A percentile compares a stretch with the other conserved stretches of the same genome.
Conservation (phyloP, 2,329 filamentous ascomycete species). For the Alternaria incomplexa region DNA sequence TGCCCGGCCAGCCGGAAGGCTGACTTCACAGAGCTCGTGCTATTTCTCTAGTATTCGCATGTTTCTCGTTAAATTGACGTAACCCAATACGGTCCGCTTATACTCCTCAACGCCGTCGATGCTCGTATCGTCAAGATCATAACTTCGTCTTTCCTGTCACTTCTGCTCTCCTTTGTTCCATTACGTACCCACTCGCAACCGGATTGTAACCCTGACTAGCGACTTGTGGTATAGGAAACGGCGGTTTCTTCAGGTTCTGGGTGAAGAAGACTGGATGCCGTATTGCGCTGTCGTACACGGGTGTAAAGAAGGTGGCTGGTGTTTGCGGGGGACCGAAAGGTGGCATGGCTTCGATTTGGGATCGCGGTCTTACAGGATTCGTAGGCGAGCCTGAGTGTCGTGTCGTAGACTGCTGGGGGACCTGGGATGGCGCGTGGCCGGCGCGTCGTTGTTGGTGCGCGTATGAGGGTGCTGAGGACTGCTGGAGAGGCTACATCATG, state of each 20-base stretch:
- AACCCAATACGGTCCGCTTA: not conserved
- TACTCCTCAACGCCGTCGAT: conserved; percentile 3
- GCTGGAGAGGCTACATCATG: conserved; percentile 26
- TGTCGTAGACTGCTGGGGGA: not conserved
- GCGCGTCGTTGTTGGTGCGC: conserved; percentile 36
- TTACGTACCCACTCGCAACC: conserved; percentile 53
- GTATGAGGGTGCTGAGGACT: conserved; percentile 25
- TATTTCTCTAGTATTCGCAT: not conserved
- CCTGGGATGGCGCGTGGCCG: conserved; percentile 21
- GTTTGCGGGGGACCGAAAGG: conserved; percentile 32
- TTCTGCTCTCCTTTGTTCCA: conserved; percentile 32
- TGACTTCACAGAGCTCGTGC: not conserved
- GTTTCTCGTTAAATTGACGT: too few relatives aligned
- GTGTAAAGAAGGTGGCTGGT: conserved; percentile 20
- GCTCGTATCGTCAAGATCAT: conserved; percentile 15
- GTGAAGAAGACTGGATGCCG: conserved; percentile 81
- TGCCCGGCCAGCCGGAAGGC: not conserved
- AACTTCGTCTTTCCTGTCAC: conserved; percentile 34
- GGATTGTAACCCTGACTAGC: conserved; percentile 49
- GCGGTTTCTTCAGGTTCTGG: conserved; percentile 63
- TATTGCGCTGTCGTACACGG: conserved; percentile 62
- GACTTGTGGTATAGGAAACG: conserved; percentile 51
- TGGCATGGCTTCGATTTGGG: conserved; percentile 60
- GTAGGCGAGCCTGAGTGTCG: not conserved
- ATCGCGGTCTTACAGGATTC: conserved; percentile 36